Conservation (phyloP, 192 early-diverging fungal genomes). For the Thamnidium elegans region DNA sequence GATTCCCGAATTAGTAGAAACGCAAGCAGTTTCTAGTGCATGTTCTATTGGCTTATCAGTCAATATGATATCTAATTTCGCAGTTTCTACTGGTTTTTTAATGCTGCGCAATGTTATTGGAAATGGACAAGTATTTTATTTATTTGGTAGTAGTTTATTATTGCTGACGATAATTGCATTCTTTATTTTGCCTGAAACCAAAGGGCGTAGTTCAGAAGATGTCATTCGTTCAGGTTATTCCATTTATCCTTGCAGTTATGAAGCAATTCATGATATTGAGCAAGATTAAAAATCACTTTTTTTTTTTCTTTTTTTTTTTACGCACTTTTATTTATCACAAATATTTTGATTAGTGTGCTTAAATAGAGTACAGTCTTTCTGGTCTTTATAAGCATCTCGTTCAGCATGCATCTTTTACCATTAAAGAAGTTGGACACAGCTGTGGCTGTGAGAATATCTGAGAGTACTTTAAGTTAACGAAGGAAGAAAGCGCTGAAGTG, state of each 20-base stretch:
- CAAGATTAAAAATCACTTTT: background rate
- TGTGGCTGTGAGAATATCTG: too few species aligned
- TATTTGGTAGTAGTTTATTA: constrained; percentile 47
- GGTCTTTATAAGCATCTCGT: too few species aligned
- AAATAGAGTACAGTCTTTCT: too few species aligned
- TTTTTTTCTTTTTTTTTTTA: too few species aligned
- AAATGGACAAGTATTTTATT: constrained; percentile 60
- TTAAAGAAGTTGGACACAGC: too few species aligned
- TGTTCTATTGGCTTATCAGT: constrained; percentile 58
- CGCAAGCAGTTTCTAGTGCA: constrained; percentile 60
- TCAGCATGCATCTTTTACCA: too few species aligned
- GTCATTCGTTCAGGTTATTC: constrained; percentile 37
- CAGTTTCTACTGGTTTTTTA: constrained; percentile 62
- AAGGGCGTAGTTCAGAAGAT: constrained; percentile 58
- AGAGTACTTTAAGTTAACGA: too few species aligned
- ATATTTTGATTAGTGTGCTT: too few species aligned
- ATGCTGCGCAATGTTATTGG: constrained; percentile 48
- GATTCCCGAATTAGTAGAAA: constrained; percentile 73
- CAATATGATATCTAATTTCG: constrained; percentile 67
- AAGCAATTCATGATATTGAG: background rate
- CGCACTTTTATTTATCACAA: too few species aligned
- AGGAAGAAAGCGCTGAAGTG: too few species aligned
- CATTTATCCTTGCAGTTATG: constrained; percentile 3
- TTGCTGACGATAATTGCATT: constrained; percentile 42
- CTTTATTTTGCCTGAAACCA: constrained; percentile 67